Base-by-base conservation (phyloP, 176 grass and related monocot genomes). In the Cenchrus purpureus region DNA sequence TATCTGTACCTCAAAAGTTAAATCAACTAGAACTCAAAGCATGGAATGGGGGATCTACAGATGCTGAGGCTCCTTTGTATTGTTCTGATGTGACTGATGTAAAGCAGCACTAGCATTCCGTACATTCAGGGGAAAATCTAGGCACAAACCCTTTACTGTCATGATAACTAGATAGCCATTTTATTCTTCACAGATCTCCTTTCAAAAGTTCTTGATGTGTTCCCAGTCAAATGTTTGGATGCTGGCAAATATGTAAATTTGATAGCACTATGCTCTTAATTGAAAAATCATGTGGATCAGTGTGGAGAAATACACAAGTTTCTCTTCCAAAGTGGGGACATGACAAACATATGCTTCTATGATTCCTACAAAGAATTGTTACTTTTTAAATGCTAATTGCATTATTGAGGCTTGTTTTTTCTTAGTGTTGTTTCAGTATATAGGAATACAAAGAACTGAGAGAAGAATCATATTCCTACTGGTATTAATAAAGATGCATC, bases 71-170 rank as follows among this genome's bases (percentile, higher is more conserved):
- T 32, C 66, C 65, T 71, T 34, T 20, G 55, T 48, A 63, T 86
- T 76, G 11, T 65, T 59, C 37, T 82, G 83, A 86, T 16, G 37
- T 34, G 56, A 86, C 71, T 78, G 74, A 77, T 72, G 56, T 76
- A 78, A 69, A 79, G 40, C 7, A 57, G 49, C 50, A 86, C 4
- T 78, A 55, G 14, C 49, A 55, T 78, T 78, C 65, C 40, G 25
- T 65, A 90, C 73, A 15, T 73, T 78, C 49, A 90, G 34, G 50
- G 55, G 5, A 66, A 77, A 59, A 48, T 72, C 15, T 85, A 77
- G 10, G 75, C 81, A 43, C 76, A 19, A 13, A 54, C 61, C 76
- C 31, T 34, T 20, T 73, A 13, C 14, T 28, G 4, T 34, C 15
- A 29, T 73, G 49, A 65, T 10, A 82, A 63, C 73, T 55, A 65